These are phyloP conservation scores for Lithospermum erythrorhizon DNA, from an alignment of 257 asterid genomes.

Conservation along the genomic window DNA sequence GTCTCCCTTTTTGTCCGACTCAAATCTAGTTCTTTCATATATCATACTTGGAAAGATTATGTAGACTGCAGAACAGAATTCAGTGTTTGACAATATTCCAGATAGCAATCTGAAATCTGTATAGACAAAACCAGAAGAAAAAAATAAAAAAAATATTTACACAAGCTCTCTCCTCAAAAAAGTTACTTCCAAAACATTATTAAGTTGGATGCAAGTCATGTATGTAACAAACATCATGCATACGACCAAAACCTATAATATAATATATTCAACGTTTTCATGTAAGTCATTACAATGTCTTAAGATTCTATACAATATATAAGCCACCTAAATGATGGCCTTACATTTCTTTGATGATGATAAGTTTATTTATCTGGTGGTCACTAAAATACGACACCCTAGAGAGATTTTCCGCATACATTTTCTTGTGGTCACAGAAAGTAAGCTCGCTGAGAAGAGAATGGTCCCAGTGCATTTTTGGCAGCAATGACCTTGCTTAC, in stretches of 20 bases:
- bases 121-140: too few species aligned
- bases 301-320: neutral
- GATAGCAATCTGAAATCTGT: too few species aligned
- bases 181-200: too few species aligned
- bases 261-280: neutral
- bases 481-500: conserved; percentile 58
- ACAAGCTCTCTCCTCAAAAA: too few species aligned
- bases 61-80: too few species aligned
- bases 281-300: neutral
- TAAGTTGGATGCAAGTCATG: too few species aligned
- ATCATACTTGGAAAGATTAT: too few species aligned
- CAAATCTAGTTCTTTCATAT: too few species aligned
- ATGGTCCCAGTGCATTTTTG: conserved; percentile 37
- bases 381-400: neutral
- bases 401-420: neutral
- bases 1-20: too few species aligned
- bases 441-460: conserved; percentile 27
- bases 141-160: too few species aligned
- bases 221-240: neutral
- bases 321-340: neutral
- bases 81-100: too few species aligned
- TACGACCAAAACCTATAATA: neutral
- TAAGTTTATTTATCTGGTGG: conserved; percentile 1
- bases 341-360: neutral
- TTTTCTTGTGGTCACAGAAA: conserved; percentile 13